Evolutionary conservation across 2,329 filamentous ascomycete species (phyloP), one percentile per base, ranked within the genome.

Genomic region (Bipolaris cookei): DNA sequence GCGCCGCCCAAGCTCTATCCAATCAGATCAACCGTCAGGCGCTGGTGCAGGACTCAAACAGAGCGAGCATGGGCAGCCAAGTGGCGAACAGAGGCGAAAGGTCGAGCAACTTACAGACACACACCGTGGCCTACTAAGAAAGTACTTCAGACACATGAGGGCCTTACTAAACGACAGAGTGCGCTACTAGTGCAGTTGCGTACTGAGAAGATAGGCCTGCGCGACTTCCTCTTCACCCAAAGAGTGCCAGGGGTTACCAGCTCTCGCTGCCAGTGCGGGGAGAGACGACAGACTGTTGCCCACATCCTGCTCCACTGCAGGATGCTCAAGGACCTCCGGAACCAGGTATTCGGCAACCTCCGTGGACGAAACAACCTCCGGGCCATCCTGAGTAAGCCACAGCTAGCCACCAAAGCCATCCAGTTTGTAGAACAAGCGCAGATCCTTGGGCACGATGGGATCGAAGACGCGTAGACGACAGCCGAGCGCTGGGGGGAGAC

Each of bases 361-460:
- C 47, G 49, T 11, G 49, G 57, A 61, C 59, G 56, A 54, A 16
- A 66, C 49, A 59, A 61, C 51, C 51, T 65, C 51, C 35, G 37
- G 51, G 41, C 54, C 7, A 60, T 64, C 37, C 48, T 65, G 47
- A 35, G 32, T n/a, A 58, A 50, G 52, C 60, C 28, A 50, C 47
- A 64, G 51, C 42, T 64, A 48, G 37, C 51, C n/a, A 54, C 55
- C 32, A 61, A 63, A 63, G 57, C 62, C n/a, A 62, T 61, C 56
- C 1, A 64, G 39, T 59, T 39, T 59, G 32, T 66, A 51, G 58
- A 65, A 37, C 54, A 65, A 43, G 56, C 56, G 61, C 55, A 64
- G 62, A 67, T 65, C 58, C 56, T 67, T 65, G 38, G 62, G 61
- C 53, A 54, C n/a, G 28, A 48, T 13, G 51, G 43, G 51, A 48